These are phyloP conservation scores for Fusarium cyanostomum DNA, from an alignment of 2,329 filamentous ascomycete genomes.

Conservation along the genomic window DNA sequence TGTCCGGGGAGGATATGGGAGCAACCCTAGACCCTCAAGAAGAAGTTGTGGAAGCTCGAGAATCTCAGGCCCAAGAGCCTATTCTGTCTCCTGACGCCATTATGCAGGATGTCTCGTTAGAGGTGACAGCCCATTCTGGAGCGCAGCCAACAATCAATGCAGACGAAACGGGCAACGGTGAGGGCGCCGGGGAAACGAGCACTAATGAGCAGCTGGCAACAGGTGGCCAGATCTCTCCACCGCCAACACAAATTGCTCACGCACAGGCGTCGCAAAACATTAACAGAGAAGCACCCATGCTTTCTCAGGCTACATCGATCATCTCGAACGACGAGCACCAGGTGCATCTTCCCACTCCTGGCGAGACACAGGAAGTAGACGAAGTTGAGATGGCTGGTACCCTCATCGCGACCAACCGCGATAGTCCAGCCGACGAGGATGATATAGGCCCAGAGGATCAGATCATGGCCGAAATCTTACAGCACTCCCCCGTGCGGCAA, in stretches of 20 bases:
- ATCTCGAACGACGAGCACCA: constrained; percentile 14
- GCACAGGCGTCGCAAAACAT: constrained; percentile 24
- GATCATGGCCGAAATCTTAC: constrained; percentile 45
- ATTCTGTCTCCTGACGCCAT: constrained; percentile 25
- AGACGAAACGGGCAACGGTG: constrained; percentile 4
- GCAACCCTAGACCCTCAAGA: neutral
- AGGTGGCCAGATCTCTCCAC: constrained; percentile 36
- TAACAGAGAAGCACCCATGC: constrained; percentile 4
- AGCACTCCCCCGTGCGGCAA: constrained; percentile 37
- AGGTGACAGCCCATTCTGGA: constrained; percentile 1
- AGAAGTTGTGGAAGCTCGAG: constrained; percentile 2
- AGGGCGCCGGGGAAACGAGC: constrained; percentile 7
- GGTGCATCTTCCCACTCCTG: constrained; percentile 35
- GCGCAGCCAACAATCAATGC: constrained; percentile 1
- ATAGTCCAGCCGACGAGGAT: constrained; percentile 27
- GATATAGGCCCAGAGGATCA: constrained; percentile 42
- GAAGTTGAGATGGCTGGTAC: constrained; percentile 31
- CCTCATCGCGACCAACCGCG: constrained; percentile 8
- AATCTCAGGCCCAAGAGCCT: constrained; percentile 6
- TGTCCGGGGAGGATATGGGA: neutral
- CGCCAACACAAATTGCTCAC: constrained; percentile 31
- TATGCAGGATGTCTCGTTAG: constrained; percentile 24
- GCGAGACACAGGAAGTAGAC: constrained; percentile 34
- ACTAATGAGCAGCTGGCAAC: constrained; percentile 13
- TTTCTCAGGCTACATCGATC: constrained; percentile 16